Base-by-base conservation (phyloP, 371 early-diverging fungal genomes). In the Mucor mucedo region DNA sequence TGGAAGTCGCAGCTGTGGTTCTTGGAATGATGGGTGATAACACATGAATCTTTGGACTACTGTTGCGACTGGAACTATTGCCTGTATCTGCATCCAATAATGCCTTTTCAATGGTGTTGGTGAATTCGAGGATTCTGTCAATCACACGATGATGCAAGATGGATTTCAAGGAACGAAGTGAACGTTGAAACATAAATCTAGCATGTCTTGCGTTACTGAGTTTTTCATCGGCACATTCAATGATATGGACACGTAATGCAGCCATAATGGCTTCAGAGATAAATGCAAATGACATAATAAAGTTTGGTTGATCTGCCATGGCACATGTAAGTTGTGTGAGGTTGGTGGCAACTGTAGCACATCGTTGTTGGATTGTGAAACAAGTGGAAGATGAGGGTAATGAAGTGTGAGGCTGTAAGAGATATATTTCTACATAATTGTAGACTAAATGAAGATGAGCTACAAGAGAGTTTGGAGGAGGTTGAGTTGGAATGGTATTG, bases 181-280 rank as follows among this genome's bases (percentile, higher is more conserved):
- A 68, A 27, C 71, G 69, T 49, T 76, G 81, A 47, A 78, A 76
- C 75, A 81, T 70, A 10, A 64, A 69, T 3, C 75, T 62, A 14
- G 78, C 64, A 55, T 76, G 70, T 5, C 70, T 61, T 3, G 78
- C 75, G 16, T 58, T 52, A n/a, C 28, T 60, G 2, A 49, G 13
- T 32, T 52, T 63, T 42, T 63, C 68, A 57, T 63, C 54, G 0
- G 64, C 60, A 49, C 64, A 71, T n/a, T 71, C 47, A 32, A 59
- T 53, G 5, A 71, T 52, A 21, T 67, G 71, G 6, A 66, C 49
- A 3, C 68, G 52, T 2, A 54, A 42, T 4, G 73, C 62, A 28
- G 60, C 58, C 64, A 70, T 70, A 3, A 69, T 30, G 1, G 64
- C 55, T 16, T 60, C 49, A 1, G 62, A 52, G 9, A 64, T 32